A percentile compares a stretch with the other conserved stretches of the same genome.
Conservation (phyloP, 106 monocot genomes). For the Dendrobium huoshanense region DNA sequence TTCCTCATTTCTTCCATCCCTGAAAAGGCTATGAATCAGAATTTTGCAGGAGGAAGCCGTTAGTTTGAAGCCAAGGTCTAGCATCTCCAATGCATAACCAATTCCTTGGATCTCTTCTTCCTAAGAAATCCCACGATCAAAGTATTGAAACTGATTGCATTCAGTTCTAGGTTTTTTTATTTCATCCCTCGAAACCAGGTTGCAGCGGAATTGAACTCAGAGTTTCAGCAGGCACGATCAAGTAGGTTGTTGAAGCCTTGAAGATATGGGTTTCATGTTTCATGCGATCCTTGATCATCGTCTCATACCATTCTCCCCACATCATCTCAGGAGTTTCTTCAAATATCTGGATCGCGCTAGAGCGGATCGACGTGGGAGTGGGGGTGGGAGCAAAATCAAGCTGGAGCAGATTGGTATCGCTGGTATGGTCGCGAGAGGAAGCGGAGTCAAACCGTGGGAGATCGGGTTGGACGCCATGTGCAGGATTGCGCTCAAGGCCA, state of each 20-base stretch:
- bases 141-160: slow-evolving; percentile 77
- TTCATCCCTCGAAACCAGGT: slow-evolving; percentile 63
- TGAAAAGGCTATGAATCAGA: slow-evolving; percentile 51
- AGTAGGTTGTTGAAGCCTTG: slow-evolving; percentile 79
- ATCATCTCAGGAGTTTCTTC: too few relatives aligned
- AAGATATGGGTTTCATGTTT: slow-evolving; percentile 45
- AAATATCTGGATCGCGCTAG: too few relatives aligned
- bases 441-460: too few relatives aligned
- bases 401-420: too few relatives aligned
- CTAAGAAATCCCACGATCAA: slow-evolving; percentile 60
- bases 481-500: too few relatives aligned
- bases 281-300: slow-evolving; percentile 33
- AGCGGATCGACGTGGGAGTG: too few relatives aligned
- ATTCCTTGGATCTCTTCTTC: slow-evolving; percentile 41
- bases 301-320: slow-evolving; percentile 19
- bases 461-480: too few relatives aligned
- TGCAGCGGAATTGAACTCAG: slow-evolving; percentile 29
- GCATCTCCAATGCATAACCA: slow-evolving; percentile 68
- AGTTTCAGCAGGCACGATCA: slow-evolving; percentile 21
- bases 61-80: slow-evolving; percentile 49
- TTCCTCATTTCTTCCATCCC: slow-evolving; percentile 23
- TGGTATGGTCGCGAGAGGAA: too few relatives aligned
- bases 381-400: too few relatives aligned
- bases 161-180: slow-evolving; percentile 32
- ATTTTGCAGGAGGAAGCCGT: slow-evolving; percentile 67